Base-by-base conservation (phyloP, 148 eudicot species). In the Bassia scoparia region DNA sequence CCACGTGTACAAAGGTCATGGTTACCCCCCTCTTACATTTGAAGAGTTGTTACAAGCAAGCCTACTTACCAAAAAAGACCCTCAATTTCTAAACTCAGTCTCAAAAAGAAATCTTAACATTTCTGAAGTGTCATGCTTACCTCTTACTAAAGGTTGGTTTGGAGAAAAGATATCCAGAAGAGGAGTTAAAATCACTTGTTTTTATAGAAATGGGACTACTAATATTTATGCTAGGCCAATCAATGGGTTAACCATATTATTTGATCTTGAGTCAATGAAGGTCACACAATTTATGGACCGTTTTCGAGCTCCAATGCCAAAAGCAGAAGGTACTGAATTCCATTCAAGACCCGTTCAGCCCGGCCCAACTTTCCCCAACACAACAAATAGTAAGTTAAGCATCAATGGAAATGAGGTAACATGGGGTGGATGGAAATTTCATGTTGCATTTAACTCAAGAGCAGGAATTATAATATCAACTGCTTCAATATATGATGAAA, bases 341-440 rank as follows among this genome's bases (percentile, higher is more conserved):
- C 78, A 73, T 2, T 44, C 84, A 5, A 38, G 78, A 7, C 52
- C 73, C 2, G 69, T 78, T 56, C 74, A 73, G 24, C 74, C 83
- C n/a, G 75, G 69, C 35, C 83, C 83, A 4, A 71, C 13, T 46
- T 75, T 34, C 30, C 83, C 83, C 13, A 71, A 80, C 79, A 72
- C 77, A 30, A 70, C 71, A 62, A 69, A 75, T 24, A 29, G 31
- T 4, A 67, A 70, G 20, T 80, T 88, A 15, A 79, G 37, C 59
- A 75, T 92, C 44, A 52, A 70, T 4, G 81, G 83, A 18, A 80
- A 90, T 44, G 76, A 70, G 70, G 84, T 93, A 4, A 82, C 52
- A 21, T 93, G 98, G 97, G 94, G 83, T 1, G 84, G 85, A 53
- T 93, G 98, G 98, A 70, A 66, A 56, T 89, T 93, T 46, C 98